These are phyloP conservation scores for Carex arenaria DNA, from an alignment of 202 grass and related monocot genomes.

Conservation along the genomic window DNA sequence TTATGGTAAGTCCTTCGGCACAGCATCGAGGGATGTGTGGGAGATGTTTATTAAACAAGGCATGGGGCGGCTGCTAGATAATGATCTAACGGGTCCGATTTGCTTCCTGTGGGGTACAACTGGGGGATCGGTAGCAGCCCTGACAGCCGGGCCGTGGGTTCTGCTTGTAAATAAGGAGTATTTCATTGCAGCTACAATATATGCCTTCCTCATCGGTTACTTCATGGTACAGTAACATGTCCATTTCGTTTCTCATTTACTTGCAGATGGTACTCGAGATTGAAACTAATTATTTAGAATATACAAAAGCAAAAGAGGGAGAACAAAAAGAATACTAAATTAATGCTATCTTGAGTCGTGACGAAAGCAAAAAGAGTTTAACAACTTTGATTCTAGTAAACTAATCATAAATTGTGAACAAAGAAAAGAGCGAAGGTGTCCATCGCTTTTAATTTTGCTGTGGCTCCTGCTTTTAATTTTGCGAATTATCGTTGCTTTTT, in stretches of 20 bases:
- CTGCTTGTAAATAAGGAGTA: constrained; percentile 41
- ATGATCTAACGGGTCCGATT: constrained; percentile 78
- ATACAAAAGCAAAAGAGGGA: constrained; percentile 6
- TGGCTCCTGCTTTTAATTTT: constrained; percentile 6
- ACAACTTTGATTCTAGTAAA: constrained; percentile 12
- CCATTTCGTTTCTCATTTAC: neutral
- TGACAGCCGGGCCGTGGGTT: constrained; percentile 72
- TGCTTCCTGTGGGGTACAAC: constrained; percentile 78
- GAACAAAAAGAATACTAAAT: neutral
- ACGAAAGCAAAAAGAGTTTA: neutral
- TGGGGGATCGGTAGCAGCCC: constrained; percentile 49
- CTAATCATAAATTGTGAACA: neutral
- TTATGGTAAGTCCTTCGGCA: constrained; percentile 51
- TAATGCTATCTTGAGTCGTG: neutral
- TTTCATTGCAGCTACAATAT: constrained; percentile 54
- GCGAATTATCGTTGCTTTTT: neutral
- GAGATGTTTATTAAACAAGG: constrained; percentile 70
- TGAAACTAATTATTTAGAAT: neutral
- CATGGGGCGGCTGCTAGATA: constrained; percentile 66
- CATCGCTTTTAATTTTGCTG: constrained; percentile 2
- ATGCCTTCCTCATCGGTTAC: constrained; percentile 75
- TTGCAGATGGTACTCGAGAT: neutral
- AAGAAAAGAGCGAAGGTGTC: neutral
- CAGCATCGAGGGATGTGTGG: constrained; percentile 80
- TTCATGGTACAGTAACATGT: constrained; percentile 61